These are phyloP conservation scores for Colletotrichum tamarilloi DNA, from an alignment of 2,329 filamentous ascomycete species.

Conservation along the genomic window DNA sequence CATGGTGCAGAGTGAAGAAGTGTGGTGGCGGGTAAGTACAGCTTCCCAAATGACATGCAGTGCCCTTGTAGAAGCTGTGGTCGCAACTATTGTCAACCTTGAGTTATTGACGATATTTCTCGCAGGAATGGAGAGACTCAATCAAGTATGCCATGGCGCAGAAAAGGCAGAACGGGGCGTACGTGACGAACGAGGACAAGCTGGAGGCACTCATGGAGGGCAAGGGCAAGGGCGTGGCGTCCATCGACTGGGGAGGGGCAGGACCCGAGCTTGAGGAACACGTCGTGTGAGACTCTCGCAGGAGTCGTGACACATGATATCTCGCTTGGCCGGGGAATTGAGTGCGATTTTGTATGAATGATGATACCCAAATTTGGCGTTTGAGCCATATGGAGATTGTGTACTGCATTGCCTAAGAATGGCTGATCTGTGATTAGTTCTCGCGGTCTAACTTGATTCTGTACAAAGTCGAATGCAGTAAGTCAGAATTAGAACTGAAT, in stretches of 20 bases:
- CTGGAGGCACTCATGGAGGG: constrained; percentile 51
- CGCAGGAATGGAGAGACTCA: constrained; percentile 56
- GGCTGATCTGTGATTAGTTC: background rate
- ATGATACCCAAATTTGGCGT: background rate
- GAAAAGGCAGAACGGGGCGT: constrained; percentile 49
- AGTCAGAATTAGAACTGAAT: background rate
- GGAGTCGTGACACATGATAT: background rate
- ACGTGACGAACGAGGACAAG: constrained; percentile 64
- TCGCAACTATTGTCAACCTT: background rate
- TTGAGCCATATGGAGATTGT: background rate
- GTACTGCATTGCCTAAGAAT: background rate
- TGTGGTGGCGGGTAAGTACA: constrained; percentile 58
- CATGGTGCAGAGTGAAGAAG: constrained; percentile 66
- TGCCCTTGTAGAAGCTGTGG: background rate
- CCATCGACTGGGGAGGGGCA: constrained; percentile 21
- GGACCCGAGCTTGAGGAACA: background rate
- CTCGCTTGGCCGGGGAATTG: background rate
- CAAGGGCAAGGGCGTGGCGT: constrained; percentile 29
- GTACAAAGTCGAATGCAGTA: background rate
- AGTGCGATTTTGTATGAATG: background rate
- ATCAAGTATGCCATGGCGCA: constrained; percentile 42
- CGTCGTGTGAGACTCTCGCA: background rate
- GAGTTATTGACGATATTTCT: background rate
- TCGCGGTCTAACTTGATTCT: background rate
- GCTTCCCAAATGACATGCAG: background rate